Evolutionary conservation across 2,329 filamentous ascomycete genomes (phyloP).

Genomic region (Colletotrichum viniferum): DNA sequence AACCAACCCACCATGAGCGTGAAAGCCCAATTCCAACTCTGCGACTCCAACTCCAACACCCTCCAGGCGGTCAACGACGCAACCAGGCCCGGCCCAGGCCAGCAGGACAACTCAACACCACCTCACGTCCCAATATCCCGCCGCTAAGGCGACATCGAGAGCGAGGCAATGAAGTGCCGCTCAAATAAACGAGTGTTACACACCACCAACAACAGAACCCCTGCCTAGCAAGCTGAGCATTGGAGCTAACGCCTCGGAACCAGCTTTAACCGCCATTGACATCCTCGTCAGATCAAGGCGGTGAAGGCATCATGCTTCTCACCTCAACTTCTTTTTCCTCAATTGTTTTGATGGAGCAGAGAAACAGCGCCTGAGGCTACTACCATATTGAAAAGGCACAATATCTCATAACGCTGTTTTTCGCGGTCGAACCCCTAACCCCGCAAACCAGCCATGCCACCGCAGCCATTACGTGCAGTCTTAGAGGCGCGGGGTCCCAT

Average conservation of each 20-base stretch:
- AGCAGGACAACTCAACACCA: neutral
- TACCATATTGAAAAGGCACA: fast-evolving
- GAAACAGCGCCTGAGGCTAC: neutral
- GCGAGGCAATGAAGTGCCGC: neutral
- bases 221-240: neutral
- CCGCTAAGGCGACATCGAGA: neutral
- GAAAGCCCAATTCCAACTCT: neutral
- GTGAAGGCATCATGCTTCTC: neutral
- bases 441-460: neutral
- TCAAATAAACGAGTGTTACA: neutral
- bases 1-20: neutral
- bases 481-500: neutral
- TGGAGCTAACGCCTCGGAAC: neutral
- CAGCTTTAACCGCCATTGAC: neutral
- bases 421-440: neutral
- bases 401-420: neutral
- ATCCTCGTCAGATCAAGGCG: neutral
- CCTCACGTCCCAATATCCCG: neutral
- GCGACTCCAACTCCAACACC: neutral
- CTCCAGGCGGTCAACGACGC: neutral
- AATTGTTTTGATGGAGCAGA: neutral
- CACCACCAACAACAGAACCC: neutral
- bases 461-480: constrained; percentile 13
- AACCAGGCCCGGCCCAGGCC: neutral
- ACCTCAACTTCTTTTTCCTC: neutral